Base-by-base conservation (phyloP, 306 rosid genomes). In the Potentilla sterilis region DNA sequence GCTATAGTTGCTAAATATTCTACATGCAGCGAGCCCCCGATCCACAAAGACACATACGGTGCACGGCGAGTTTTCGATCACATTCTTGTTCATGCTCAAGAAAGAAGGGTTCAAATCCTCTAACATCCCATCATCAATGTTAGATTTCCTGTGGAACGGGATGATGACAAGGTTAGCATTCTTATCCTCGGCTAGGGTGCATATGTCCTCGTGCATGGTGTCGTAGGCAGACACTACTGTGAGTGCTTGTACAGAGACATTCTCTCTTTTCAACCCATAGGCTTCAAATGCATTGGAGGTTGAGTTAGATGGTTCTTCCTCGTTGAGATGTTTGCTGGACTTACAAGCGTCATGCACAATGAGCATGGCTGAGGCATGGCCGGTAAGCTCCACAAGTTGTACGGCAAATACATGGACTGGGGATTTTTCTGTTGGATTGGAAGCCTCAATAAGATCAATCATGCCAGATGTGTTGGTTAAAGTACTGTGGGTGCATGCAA, bases 201-300 rank as follows among this genome's bases (percentile, higher is more conserved):
- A 83, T 21, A 86, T 83, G 80, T 86, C 87, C 37, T 83, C 87
- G 4, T 86, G 87, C 89, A 86, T 86, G 22, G 87, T 81, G 62
- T 44, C 61, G 19, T 83, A 86, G 15, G 85, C 74, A 2, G 89
- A 86, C 51, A 86, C 80, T 4, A 80, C 82, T 7, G 89, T 83
- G 22, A 86, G 83, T 2, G 81, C 52, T 41, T 78, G 79, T 34
- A 81, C 73, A 5, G 70, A 54, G 32, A 83, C 75, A 2, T 37
- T 57, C 3, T 58, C 55, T 67, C 32, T 68, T 0, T 55, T 16
- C 24, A 22, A 52, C 11, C 77, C 83, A 10, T 83, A 76, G 58
- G 54, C 69, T n/a, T 76, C 78, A 15, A 86, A 79, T 1, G 80
- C 74, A 32, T 52, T 71, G 28, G 48, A 55, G 22, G 75, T 19